Percentiles rank a stretch among this genome's conserved stretches.
Evolutionary conservation across 1,284 basidiomycete genomes (phyloP).

Genomic region (Naganishia liquefaciens): DNA sequence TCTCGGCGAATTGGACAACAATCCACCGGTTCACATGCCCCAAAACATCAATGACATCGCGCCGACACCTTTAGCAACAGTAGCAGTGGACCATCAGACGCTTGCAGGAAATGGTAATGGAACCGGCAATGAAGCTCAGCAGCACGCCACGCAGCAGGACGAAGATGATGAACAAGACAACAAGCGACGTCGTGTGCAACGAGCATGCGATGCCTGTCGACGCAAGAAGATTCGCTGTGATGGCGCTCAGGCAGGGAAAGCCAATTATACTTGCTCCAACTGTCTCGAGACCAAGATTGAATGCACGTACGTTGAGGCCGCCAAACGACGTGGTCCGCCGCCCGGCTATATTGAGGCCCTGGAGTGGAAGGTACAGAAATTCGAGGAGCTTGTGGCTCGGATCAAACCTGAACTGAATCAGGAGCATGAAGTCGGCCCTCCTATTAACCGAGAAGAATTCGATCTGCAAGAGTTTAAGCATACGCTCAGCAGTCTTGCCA

Average conservation of each 20-base stretch:
- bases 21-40: slow-evolving; percentile 4
- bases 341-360: slow-evolving; percentile 77
- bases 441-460: slow-evolving; percentile 71
- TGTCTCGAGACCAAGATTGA: slow-evolving; percentile 70
- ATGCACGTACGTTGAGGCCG: slow-evolving; percentile 71
- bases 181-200: slow-evolving; percentile 39
- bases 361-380: slow-evolving; percentile 68
- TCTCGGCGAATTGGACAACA: slow-evolving; percentile 15
- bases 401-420: slow-evolving; percentile 24
- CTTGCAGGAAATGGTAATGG: slow-evolving; percentile 2
- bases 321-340: slow-evolving; percentile 80
- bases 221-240: slow-evolving; percentile 50
- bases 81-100: slow-evolving; percentile 14
- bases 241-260: slow-evolving; percentile 45
- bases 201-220: slow-evolving; percentile 53
- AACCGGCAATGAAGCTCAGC: slow-evolving; percentile 1
- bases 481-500: slow-evolving; percentile 40
- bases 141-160: slow-evolving; percentile 3
- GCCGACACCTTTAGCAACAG: slow-evolving; percentile 24
- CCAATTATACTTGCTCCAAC: slow-evolving; percentile 64
- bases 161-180: slow-evolving; percentile 26
- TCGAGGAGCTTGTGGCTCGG: slow-evolving; percentile 63
- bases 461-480: slow-evolving; percentile 53
- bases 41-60: slow-evolving; percentile 24
- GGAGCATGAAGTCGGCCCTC: slow-evolving; percentile 63